Evolutionary conservation across 257 asterid species (phyloP), one percentile per base, ranked within the genome.

Genomic region (Nemophila menziesii): DNA sequence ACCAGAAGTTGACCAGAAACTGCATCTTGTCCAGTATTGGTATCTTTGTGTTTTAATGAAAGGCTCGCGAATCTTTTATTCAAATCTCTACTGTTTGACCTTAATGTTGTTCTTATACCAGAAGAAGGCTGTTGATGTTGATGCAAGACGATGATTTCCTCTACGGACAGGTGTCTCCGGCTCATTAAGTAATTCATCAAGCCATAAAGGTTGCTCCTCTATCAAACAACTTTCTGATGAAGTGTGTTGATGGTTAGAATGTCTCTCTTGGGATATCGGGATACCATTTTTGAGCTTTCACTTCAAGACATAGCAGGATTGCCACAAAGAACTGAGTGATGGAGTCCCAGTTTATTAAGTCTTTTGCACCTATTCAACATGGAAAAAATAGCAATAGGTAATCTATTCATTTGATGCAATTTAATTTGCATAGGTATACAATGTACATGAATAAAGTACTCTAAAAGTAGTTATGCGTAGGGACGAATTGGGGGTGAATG

Each of bases 141-240:
- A 82, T 48, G 94, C 79, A 62, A 94, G 94, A n/a, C 94, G 79
- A 50, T 86, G 97, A 20, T 87, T 87, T 57, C 90, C 86, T 74
- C 45, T 82, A 6, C 79, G 80, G 8, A 72, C 94, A 26, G 94
- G 97, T 27, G 84, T 82, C 55, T 86, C 97, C 33, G 97, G 94
- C 65, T 86, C 97, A 43, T 86, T 51, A 7, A 86, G 94, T 39
- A 86, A 93, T 27, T 82, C 97, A 36, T 86, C 90, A 41, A 86
- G 75, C 96, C 96, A 86, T 51, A 90, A 79, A 11, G 93, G 96
- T 53, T 82, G 92, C 54, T 86, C 94, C 57, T 86, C 96, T 39
- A 76, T 67, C 54, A 82, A 63, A 58, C 62, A 56, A 56, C 83
- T 72, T 57, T 86, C 97, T 18, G 94, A 82, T 40, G 97, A 77